These are phyloP conservation scores for Dacryopinax primogenitus DNA, from an alignment of 768 basidiomycete genomes.

Conservation along the genomic window DNA sequence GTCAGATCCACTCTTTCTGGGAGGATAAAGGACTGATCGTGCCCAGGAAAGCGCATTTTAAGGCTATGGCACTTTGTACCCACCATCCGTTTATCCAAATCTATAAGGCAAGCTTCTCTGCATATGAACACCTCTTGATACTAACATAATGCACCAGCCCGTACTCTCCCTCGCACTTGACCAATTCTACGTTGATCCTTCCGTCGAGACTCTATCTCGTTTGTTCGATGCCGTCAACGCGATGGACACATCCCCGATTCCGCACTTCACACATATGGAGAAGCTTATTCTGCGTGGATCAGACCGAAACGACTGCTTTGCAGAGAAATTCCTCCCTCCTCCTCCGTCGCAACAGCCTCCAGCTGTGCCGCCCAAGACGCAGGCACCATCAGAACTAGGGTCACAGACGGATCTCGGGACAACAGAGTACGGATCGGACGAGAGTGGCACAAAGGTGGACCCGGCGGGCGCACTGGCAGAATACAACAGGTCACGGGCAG, in stretches of 20 bases:
- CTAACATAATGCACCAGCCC: slow-evolving; percentile 41
- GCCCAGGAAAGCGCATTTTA: slow-evolving; percentile 76
- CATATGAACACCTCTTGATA: neutral
- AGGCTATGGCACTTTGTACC: slow-evolving; percentile 89
- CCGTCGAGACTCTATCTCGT: slow-evolving; percentile 76
- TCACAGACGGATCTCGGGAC: neutral
- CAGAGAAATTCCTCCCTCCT: slow-evolving; percentile 52
- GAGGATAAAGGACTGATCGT: neutral
- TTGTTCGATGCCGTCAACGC: slow-evolving; percentile 89
- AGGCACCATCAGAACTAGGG: neutral
- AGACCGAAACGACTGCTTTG: slow-evolving; percentile 83
- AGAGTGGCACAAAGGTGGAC: neutral
- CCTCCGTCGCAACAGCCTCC: neutral
- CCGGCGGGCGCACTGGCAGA: neutral
- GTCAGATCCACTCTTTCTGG: slow-evolving; percentile 14
- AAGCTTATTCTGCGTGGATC: slow-evolving; percentile 79
- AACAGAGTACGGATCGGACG: neutral
- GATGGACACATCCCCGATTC: slow-evolving; percentile 72
- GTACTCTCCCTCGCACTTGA: slow-evolving; percentile 87
- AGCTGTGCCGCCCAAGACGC: neutral
- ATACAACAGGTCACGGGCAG: neutral
- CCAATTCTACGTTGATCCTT: slow-evolving; percentile 83
- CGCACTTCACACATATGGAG: slow-evolving; percentile 64
- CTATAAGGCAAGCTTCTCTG: slow-evolving; percentile 59
- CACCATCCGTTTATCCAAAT: slow-evolving; percentile 90